These are phyloP conservation scores for Ganoderma leucocontextum DNA, from an alignment of 1,284 basidiomycete genomes.

Conservation along the genomic window DNA sequence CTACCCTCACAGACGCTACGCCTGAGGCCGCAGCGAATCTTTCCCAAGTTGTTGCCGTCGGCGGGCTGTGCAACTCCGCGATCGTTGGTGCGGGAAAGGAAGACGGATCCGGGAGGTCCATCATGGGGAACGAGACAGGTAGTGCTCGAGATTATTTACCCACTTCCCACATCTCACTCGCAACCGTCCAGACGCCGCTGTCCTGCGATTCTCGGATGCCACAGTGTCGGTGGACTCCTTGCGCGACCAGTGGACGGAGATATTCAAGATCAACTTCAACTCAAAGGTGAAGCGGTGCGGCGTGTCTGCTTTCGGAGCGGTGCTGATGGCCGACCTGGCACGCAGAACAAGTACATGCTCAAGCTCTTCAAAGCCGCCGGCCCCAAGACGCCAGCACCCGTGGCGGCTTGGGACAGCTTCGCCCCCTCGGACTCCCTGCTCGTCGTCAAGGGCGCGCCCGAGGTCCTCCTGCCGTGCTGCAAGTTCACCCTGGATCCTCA, in stretches of 20 bases:
- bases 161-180: neutral
- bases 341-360: constrained; percentile 65
- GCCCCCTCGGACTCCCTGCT: constrained; percentile 48
- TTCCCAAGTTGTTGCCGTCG: constrained; percentile 48
- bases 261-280: constrained; percentile 57
- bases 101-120: constrained; percentile 46
- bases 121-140: constrained; percentile 73
- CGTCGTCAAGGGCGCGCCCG: constrained; percentile 64
- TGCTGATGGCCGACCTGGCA: neutral
- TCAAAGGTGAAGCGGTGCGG: constrained; percentile 47
- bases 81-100: constrained; percentile 50
- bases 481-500: constrained; percentile 45
- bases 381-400: constrained; percentile 30
- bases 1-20: constrained; percentile 12
- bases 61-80: constrained; percentile 69
- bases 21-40: constrained; percentile 29
- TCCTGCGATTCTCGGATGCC: constrained; percentile 61
- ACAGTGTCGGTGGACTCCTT: constrained; percentile 40
- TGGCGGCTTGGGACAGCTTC: constrained; percentile 45
- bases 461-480: constrained; percentile 63
- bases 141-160: neutral
- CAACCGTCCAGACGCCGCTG: constrained; percentile 54
- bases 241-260: constrained; percentile 41
- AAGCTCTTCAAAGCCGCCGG: constrained; percentile 44
- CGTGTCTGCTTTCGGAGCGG: too few species aligned